A percentile compares a stretch with the other conserved stretches of the same genome.
phyloP scores from a whole-genome alignment of 2,329 filamentous ascomycete species.

The Botryosphaeria dothidea region DNA sequence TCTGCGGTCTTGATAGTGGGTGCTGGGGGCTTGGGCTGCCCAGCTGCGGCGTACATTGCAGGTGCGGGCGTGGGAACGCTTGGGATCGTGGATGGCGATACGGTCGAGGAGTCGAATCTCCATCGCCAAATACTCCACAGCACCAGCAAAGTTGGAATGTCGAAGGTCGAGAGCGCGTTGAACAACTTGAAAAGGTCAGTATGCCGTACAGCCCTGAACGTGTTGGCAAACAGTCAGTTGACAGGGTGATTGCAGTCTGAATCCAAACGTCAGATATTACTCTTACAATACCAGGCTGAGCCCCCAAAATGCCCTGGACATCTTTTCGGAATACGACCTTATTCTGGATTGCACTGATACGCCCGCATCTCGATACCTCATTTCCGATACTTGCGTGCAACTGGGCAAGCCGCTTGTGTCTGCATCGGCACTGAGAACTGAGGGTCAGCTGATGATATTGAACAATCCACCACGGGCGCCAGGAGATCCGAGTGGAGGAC shows the following conservation, averaged over 20 bases:
- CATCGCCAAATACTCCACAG: conserved; percentile 88
- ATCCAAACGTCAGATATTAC: conserved; percentile 68
- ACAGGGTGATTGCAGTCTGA: conserved; percentile 56
- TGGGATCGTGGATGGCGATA: conserved; percentile 84
- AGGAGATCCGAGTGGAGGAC: conserved; percentile 63
- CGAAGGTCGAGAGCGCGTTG: conserved; percentile 75
- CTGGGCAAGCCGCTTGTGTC: conserved; percentile 79
- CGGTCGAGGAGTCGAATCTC: conserved; percentile 85
- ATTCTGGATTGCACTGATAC: conserved; percentile 96
- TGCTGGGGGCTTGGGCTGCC: conserved; percentile 86
- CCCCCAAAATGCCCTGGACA: conserved; percentile 64
- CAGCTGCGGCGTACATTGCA: conserved; percentile 88
- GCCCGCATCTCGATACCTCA: conserved; percentile 85
- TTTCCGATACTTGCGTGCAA: conserved; percentile 86
- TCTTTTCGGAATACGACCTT: conserved; percentile 73
- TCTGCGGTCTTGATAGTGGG: conserved; percentile 79
- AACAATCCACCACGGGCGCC: conserved; percentile 72
- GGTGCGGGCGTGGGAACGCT: conserved; percentile 83
- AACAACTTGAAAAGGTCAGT: conserved; percentile 47
- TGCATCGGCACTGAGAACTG: conserved; percentile 83
- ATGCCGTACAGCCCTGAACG: background rate
- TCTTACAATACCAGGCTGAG: conserved; percentile 66
- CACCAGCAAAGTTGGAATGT: conserved; percentile 67
- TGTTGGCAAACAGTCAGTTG: background rate
- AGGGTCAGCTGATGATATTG: conserved; percentile 86